A percentile compares a stretch with the other conserved stretches of the same genome.
Evolutionary conservation across 805 yeast genomes (phyloP).

Genomic region (Wickerhamiella kazuoi): DNA sequence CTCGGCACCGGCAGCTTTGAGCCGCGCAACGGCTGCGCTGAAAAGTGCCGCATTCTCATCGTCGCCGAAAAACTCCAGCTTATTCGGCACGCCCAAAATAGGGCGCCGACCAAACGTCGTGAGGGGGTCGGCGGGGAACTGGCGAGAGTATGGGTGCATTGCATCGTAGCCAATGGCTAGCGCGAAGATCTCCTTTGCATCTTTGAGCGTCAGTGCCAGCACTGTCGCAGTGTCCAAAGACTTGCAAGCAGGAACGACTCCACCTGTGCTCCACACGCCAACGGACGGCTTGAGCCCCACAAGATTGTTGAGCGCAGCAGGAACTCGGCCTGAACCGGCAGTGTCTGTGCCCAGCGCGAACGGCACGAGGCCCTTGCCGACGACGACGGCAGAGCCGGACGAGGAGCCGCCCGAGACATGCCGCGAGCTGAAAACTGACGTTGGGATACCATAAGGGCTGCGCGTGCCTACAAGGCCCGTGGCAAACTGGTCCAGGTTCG

Average conservation of each 20-base stretch:
- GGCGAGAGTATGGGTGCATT: slow-evolving; percentile 65
- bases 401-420: slow-evolving; percentile 93
- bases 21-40: slow-evolving; percentile 38
- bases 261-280: slow-evolving; percentile 70
- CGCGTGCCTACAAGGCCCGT: slow-evolving; percentile 93
- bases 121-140: slow-evolving; percentile 49
- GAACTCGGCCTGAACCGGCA: slow-evolving; percentile 96
- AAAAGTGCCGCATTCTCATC: slow-evolving; percentile 55
- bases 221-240: slow-evolving; percentile 85
- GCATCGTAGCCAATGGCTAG: slow-evolving; percentile 58
- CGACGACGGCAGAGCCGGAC: slow-evolving; percentile 89
- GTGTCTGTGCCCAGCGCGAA: slow-evolving; percentile 88
- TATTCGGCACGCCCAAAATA: slow-evolving; percentile 58
- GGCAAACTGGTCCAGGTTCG: slow-evolving; percentile 92
- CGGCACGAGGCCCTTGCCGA: slow-evolving; percentile 79
- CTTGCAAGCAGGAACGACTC: slow-evolving; percentile 96
- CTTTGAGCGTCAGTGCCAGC: slow-evolving; percentile 57
- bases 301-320: slow-evolving; percentile 83
- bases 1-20: slow-evolving; percentile 38
- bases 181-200: slow-evolving; percentile 64
- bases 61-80: slow-evolving; percentile 58
- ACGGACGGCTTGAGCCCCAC: slow-evolving; percentile 86
- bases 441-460: slow-evolving; percentile 84
- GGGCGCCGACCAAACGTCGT: slow-evolving; percentile 41
- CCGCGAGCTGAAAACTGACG: slow-evolving; percentile 53